Percentiles rank a stretch among this genome's conserved stretches.
Evolutionary conservation across 768 basidiomycete genomes (phyloP).

Genomic region (Termitomyces sp.): DNA sequence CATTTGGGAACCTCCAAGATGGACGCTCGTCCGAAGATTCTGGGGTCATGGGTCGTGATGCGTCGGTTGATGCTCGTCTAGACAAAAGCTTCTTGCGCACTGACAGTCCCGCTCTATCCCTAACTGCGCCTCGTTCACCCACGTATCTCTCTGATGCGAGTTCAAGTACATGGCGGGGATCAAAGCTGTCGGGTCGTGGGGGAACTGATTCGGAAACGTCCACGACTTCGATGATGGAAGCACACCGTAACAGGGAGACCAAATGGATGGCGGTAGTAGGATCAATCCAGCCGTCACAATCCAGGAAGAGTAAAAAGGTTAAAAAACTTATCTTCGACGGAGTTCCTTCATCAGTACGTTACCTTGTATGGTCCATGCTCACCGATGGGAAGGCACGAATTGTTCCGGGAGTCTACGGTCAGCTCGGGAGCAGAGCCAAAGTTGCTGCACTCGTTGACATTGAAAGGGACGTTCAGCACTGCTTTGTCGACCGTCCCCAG

Average conservation of each 20-base stretch:
- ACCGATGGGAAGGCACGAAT: slow-evolving; percentile 71
- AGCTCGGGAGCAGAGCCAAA: slow-evolving; percentile 50
- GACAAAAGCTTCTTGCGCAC: slow-evolving; percentile 25
- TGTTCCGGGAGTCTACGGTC: slow-evolving; percentile 64
- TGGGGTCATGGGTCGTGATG: slow-evolving; percentile 28
- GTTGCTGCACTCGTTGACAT: slow-evolving; percentile 49
- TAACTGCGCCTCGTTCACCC: slow-evolving; percentile 20
- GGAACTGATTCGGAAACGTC: slow-evolving; percentile 30
- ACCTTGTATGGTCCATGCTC: slow-evolving; percentile 78
- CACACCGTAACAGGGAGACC: slow-evolving; percentile 70
- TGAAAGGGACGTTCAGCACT: slow-evolving; percentile 49
- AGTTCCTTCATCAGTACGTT: slow-evolving; percentile 79
- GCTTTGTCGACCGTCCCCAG: slow-evolving; percentile 55
- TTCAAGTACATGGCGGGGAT: slow-evolving; percentile 2
- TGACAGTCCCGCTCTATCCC: slow-evolving; percentile 41
- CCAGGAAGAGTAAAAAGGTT: slow-evolving; percentile 77
- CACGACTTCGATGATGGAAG: slow-evolving; percentile 43
- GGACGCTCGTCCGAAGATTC: slow-evolving; percentile 55
- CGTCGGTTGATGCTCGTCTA: slow-evolving; percentile 27
- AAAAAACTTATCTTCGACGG: slow-evolving; percentile 69
- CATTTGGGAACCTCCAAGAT: slow-evolving; percentile 34
- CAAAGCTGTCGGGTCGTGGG: slow-evolving; percentile 2
- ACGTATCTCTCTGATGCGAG: slow-evolving; percentile 12
- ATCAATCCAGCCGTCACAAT: slow-evolving; percentile 50
- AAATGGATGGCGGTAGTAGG: slow-evolving; percentile 72